Conservation (phyloP, 164 flowering plant genomes). For the Aristolochia fimbriata region DNA sequence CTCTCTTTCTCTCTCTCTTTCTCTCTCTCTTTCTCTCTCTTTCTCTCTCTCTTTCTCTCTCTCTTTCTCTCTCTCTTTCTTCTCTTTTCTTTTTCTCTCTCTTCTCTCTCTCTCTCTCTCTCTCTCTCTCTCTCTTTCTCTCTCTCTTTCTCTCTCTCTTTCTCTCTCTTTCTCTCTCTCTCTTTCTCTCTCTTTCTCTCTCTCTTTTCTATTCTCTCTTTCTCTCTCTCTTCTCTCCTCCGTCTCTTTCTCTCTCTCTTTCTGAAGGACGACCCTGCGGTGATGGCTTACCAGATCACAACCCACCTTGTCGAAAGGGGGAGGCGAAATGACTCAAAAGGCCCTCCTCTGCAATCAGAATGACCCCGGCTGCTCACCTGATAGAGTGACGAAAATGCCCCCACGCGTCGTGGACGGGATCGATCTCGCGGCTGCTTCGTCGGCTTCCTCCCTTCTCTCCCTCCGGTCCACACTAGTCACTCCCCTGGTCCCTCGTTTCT, state of each 20-base stretch:
- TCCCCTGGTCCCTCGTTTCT: no score
- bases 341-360: not conserved
- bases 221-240: conserved; percentile 4
- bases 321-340: not conserved
- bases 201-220: not conserved
- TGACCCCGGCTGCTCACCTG: no score
- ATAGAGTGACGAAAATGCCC: conserved; percentile 1
- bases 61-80: not conserved
- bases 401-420: not conserved
- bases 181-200: not conserved
- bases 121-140: no score
- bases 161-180: not conserved
- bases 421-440: not conserved
- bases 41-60: not conserved
- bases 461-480: no score
- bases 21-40: not conserved
- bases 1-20: not conserved
- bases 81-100: conserved; percentile 1
- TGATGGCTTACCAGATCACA: conserved; percentile 3
- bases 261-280: conserved; percentile 1
- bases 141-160: no score
- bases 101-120: no score
- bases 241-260: no score
- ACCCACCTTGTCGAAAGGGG: not conserved
- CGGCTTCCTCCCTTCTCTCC: not conserved